phyloP scores from a whole-genome alignment of 2,329 filamentous ascomycete species.

The Lizonia empirigonia region DNA sequence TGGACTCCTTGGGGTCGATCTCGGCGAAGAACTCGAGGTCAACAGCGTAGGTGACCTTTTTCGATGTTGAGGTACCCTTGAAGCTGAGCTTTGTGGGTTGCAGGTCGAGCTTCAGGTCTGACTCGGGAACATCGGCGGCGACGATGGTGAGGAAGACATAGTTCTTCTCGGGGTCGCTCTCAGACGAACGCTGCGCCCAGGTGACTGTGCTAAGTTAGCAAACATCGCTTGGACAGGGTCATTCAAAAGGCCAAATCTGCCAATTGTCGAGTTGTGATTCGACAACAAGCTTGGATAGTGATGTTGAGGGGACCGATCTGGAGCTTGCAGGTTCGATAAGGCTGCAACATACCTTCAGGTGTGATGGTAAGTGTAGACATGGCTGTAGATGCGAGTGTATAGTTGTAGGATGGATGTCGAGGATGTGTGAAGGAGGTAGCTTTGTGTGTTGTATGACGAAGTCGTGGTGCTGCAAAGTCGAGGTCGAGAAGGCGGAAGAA shows the following conservation, averaged over 20 bases:
- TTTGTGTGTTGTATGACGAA: constrained; percentile 21
- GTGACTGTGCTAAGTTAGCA: constrained; percentile 67
- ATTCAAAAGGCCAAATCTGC: neutral
- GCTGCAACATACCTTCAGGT: constrained; percentile 50
- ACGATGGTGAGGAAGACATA: constrained; percentile 92
- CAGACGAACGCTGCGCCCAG: constrained; percentile 96
- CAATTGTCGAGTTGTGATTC: constrained; percentile 2
- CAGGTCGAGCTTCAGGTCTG: constrained; percentile 80
- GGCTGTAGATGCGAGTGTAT: constrained; percentile 11
- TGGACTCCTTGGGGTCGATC: constrained; percentile 84
- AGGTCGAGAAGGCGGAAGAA: constrained; percentile 43
- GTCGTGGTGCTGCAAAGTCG: constrained; percentile 27
- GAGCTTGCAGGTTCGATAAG: constrained; percentile 23
- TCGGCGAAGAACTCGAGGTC: constrained; percentile 87
- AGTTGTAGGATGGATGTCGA: constrained; percentile 1
- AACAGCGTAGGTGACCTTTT: constrained; percentile 86
- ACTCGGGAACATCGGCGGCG: constrained; percentile 79
- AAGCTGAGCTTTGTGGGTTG: constrained; percentile 79
- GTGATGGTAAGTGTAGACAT: constrained; percentile 41
- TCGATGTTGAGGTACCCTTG: constrained; percentile 78
- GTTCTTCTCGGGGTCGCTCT: constrained; percentile 81
- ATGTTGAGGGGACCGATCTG: neutral
- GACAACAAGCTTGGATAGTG: constrained; percentile 2
- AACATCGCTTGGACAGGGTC: neutral
- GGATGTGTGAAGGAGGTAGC: neutral